Evolutionary conservation across 257 asterid species (phyloP).

Genomic region (Petunia axillaris): DNA sequence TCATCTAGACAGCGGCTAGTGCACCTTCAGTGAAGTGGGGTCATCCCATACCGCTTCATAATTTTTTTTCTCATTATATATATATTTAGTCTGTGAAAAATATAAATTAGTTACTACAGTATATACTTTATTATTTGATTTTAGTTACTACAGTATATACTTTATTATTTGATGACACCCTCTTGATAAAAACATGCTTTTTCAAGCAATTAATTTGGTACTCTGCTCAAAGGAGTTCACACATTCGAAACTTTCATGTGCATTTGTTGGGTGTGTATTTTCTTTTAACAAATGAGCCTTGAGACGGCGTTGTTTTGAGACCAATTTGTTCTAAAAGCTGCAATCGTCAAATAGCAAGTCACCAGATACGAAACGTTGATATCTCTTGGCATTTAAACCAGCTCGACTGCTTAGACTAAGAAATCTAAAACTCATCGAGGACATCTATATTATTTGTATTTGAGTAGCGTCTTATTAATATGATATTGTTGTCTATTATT

Average conservation of each 20-base stretch:
- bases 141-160: not conserved
- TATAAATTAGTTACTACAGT: not conserved
- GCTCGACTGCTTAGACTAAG: not conserved
- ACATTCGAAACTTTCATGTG: not conserved
- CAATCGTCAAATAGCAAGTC: not conserved
- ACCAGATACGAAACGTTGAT: not conserved
- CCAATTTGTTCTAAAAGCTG: not conserved
- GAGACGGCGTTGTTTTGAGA: not conserved
- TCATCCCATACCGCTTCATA: not conserved
- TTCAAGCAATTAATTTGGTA: not conserved
- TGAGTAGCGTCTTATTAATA: too few relatives aligned
- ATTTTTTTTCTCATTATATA: not conserved
- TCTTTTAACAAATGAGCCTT: conserved; percentile 3
- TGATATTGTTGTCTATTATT: too few relatives aligned
- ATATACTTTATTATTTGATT: not conserved
- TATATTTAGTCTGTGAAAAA: not conserved
- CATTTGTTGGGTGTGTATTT: not conserved
- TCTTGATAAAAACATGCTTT: not conserved
- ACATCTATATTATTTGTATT: too few relatives aligned
- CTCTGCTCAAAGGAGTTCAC: not conserved
- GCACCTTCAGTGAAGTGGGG: not conserved
- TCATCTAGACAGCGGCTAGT: not conserved
- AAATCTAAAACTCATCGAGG: not conserved
- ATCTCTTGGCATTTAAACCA: not conserved
- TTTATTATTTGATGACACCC: not conserved